Conservation (phyloP, 148 eudicot species). For the Diospyros lotus region DNA sequence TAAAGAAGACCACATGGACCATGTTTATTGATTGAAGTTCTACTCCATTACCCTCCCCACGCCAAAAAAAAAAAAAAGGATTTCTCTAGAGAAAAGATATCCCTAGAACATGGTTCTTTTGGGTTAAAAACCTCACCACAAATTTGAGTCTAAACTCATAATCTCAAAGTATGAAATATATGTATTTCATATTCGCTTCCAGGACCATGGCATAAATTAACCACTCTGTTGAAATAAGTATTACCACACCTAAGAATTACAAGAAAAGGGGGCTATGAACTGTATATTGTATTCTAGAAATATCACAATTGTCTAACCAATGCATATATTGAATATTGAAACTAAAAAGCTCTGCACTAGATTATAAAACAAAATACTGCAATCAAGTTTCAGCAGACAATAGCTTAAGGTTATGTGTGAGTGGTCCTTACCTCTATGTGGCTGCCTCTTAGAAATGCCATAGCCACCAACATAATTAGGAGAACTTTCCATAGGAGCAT, state of each 20-base stretch:
- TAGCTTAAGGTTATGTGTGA: not conserved
- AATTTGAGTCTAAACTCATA: not conserved
- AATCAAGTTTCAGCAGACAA: not conserved
- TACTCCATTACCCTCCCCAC: not conserved
- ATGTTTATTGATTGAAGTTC: not conserved
- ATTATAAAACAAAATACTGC: not conserved
- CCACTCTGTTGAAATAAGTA: not conserved
- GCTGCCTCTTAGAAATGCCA: slow-evolving; percentile 44
- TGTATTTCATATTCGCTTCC: not conserved
- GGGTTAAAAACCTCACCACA: not conserved
- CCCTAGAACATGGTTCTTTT: not conserved
- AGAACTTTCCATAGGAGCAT: slow-evolving; percentile 36
- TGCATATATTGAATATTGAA: too few relatives aligned
- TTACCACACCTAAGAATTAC: not conserved
- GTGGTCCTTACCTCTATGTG: slow-evolving; percentile 50
- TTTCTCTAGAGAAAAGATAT: not conserved
- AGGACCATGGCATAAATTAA: not conserved
- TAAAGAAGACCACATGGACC: not conserved
- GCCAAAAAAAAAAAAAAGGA: not conserved
- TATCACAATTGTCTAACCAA: too few relatives aligned
- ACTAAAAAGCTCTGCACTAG: not conserved
- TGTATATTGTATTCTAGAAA: not conserved
- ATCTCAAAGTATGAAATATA: not conserved
- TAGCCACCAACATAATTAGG: slow-evolving; percentile 58
- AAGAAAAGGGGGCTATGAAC: not conserved